Conservation (phyloP, 768 basidiomycete species). For the Steccherinum ochraceum region DNA sequence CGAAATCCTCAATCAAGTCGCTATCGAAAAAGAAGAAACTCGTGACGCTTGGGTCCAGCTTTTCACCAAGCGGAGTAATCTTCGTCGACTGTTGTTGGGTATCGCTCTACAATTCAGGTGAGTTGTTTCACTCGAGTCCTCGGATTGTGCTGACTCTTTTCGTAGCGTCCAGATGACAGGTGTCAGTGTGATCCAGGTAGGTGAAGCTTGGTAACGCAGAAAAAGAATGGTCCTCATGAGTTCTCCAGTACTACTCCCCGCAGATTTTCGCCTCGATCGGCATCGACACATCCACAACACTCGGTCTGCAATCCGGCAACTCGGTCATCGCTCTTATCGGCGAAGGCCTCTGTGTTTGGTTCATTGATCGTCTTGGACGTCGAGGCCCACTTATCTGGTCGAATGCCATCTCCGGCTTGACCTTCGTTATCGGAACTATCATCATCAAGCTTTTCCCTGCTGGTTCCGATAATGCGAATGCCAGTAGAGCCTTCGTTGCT, state of each 20-base stretch:
- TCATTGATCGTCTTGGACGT: constrained; percentile 19
- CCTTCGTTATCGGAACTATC: constrained; percentile 20
- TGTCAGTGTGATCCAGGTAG: constrained; percentile 45
- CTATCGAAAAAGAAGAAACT: constrained; percentile 14
- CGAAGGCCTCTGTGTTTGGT: constrained; percentile 28
- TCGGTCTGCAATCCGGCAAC: constrained; percentile 50
- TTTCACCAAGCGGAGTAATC: constrained; percentile 36
- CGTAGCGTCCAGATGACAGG: no score
- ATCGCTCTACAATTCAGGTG: constrained; percentile 20
- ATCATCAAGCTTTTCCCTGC: constrained; percentile 19
- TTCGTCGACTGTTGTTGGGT: constrained; percentile 39
- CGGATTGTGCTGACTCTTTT: no score
- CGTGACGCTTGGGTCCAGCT: constrained; percentile 30
- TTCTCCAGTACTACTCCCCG: constrained; percentile 18
- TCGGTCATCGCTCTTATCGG: constrained; percentile 48
- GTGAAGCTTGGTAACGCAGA: no score
- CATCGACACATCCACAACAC: constrained; percentile 27
- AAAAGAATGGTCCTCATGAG: no score
- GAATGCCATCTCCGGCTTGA: constrained; percentile 18
- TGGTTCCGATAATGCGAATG: constrained; percentile 14
- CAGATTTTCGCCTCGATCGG: constrained; percentile 14
- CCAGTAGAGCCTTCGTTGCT: constrained; percentile 18
- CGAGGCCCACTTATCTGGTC: constrained; percentile 17
- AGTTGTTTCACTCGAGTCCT: constrained; percentile 17
- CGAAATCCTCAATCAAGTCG: constrained; percentile 18